Evolutionary conservation across 371 early-diverging fungal species (phyloP).

Genomic region (Coemansia sp.): DNA sequence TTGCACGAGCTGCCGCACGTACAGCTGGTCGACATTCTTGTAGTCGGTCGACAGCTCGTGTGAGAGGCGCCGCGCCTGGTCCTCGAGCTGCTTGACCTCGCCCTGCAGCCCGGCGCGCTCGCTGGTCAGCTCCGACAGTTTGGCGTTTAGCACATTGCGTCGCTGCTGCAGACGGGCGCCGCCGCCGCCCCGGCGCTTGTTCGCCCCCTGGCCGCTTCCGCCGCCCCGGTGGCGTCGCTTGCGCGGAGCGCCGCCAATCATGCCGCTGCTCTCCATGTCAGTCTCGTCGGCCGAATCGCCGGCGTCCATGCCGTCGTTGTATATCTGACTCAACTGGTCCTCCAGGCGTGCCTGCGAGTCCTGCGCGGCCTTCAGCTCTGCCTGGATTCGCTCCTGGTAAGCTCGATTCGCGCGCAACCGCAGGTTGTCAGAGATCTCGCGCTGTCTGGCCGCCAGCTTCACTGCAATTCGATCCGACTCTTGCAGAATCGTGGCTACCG

Average conservation of each 20-base stretch:
- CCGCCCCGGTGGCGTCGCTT: constrained; percentile 25
- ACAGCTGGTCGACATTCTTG: constrained; percentile 69
- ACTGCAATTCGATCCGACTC: constrained; percentile 36
- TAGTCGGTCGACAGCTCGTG: constrained; percentile 76
- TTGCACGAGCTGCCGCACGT: constrained; percentile 64
- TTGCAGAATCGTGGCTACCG: constrained; percentile 12
- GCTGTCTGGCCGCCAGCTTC: constrained; percentile 33
- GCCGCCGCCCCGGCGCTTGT: constrained; percentile 9
- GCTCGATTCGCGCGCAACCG: constrained; percentile 27
- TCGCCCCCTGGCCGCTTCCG: constrained; percentile 2
- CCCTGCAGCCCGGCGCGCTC: constrained; percentile 73
- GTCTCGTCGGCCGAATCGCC: neutral
- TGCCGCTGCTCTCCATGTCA: neutral
- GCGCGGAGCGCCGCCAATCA: constrained; percentile 11
- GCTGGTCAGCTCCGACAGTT: constrained; percentile 38
- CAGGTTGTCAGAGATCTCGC: constrained; percentile 42
- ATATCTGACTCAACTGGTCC: constrained; percentile 25
- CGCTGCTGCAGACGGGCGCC: constrained; percentile 33
- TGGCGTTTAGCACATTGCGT: constrained; percentile 32
- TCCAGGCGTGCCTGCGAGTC: constrained; percentile 32
- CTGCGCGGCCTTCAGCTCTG: constrained; percentile 17
- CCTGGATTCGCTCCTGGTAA: constrained; percentile 23
- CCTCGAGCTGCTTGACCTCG: constrained; percentile 82
- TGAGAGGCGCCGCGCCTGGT: constrained; percentile 59
- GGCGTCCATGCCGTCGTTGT: constrained; percentile 6